Conservation (phyloP, 495 filamentous ascomycete species). For the Penicillium tannophilum region DNA sequence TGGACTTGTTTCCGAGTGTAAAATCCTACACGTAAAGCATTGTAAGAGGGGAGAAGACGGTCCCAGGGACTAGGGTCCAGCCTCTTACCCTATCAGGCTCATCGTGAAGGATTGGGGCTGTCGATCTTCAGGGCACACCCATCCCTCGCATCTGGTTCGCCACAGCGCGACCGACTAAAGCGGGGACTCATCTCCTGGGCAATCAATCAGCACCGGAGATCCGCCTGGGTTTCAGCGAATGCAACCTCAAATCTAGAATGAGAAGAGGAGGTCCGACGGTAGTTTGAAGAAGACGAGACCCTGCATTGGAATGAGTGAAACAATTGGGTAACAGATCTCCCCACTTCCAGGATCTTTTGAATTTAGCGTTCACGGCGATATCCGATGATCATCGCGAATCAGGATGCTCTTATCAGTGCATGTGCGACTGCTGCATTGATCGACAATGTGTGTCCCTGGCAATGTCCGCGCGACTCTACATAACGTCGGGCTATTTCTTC, state of each 20-base stretch:
- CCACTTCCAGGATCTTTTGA: not conserved
- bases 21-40: not conserved
- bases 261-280: constrained; percentile 10
- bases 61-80: not conserved
- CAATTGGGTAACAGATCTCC: not conserved
- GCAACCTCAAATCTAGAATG: constrained; percentile 22
- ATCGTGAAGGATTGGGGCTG: constrained; percentile 8
- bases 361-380: constrained; percentile 16
- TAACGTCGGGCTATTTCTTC: constrained; percentile 4
- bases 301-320: too few relatives aligned
- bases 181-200: constrained; percentile 21
- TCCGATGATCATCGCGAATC: constrained; percentile 37
- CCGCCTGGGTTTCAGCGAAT: constrained; percentile 19
- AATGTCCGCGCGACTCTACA: constrained; percentile 14
- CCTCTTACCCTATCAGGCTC: constrained; percentile 7
- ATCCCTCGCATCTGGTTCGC: constrained; percentile 3
- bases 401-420: constrained; percentile 36
- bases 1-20: not conserved
- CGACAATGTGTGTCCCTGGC: constrained; percentile 10
- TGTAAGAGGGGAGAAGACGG: not conserved
- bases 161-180: constrained; percentile 13
- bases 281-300: not conserved
- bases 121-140: constrained; percentile 4
- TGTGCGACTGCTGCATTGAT: constrained; percentile 30
- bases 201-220: constrained; percentile 24